Evolutionary conservation across 2,329 filamentous ascomycete species (phyloP).

Genomic region (Aspergillus sp.): DNA sequence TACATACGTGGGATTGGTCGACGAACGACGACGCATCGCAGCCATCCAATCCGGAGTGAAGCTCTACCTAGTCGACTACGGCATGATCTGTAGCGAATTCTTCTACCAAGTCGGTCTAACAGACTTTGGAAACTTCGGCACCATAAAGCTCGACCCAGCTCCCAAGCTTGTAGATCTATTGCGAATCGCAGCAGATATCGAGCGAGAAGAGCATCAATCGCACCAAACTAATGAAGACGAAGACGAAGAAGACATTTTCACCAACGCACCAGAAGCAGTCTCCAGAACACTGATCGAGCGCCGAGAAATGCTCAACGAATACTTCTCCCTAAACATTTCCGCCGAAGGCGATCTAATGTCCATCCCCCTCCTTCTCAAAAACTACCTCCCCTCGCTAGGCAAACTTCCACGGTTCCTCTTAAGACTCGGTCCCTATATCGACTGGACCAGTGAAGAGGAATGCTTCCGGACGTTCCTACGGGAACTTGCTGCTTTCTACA

Average conservation of each 20-base stretch:
- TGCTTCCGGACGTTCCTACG: constrained; percentile 84
- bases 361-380: constrained; percentile 81
- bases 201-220: constrained; percentile 45
- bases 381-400: constrained; percentile 77
- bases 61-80: constrained; percentile 90
- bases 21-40: constrained; percentile 79
- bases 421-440: constrained; percentile 77
- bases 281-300: constrained; percentile 65
- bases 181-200: constrained; percentile 65
- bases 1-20: constrained; percentile 90
- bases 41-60: constrained; percentile 91
- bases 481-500: constrained; percentile 86
- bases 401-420: constrained; percentile 89
- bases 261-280: constrained; percentile 62
- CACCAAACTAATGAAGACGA: constrained; percentile 15
- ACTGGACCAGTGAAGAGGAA: constrained; percentile 77
- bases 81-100: constrained; percentile 77
- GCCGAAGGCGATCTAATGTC: constrained; percentile 69
- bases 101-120: constrained; percentile 94
- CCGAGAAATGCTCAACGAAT: constrained; percentile 84
- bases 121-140: constrained; percentile 92
- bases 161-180: constrained; percentile 69
- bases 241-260: constrained; percentile 56
- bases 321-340: constrained; percentile 82
- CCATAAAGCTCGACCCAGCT: constrained; percentile 72